Percentiles rank a stretch among this genome's conserved stretches.
Conservation (phyloP, 2,329 filamentous ascomycete genomes). For the Cryphonectria japonica region DNA sequence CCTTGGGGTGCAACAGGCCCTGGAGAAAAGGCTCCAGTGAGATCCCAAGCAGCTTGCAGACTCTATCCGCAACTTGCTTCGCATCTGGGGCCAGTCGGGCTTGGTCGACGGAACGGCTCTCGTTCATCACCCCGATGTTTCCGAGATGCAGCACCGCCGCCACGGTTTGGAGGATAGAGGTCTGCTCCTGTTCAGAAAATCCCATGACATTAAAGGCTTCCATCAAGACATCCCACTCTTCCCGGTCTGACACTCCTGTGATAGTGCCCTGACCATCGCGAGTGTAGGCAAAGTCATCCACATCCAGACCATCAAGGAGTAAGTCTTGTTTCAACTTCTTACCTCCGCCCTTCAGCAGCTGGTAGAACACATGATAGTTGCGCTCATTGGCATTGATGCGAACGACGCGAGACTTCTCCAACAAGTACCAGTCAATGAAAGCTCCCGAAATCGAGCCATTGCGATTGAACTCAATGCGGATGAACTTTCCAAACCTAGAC, state of each 20-base stretch:
- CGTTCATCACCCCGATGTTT: conserved; percentile 87
- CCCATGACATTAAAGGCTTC: conserved; percentile 96
- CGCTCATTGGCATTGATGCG: conserved; percentile 84
- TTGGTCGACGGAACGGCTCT: conserved; percentile 89
- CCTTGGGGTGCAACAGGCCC: conserved; percentile 86
- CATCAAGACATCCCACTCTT: conserved; percentile 87
- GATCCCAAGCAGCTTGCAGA: conserved; percentile 85
- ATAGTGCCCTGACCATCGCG: conserved; percentile 91
- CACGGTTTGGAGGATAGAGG: conserved; percentile 81
- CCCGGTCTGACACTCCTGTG: conserved; percentile 82
- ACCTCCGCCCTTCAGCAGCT: conserved; percentile 85
- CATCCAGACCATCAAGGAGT: conserved; percentile 72
- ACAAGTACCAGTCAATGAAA: conserved; percentile 97
- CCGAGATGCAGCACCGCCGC: conserved; percentile 92
- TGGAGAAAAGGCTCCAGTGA: conserved; percentile 83
- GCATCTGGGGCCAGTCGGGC: conserved; percentile 79
- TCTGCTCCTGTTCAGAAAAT: conserved; percentile 83
- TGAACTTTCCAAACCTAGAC: conserved; percentile 97
- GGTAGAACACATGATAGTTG: conserved; percentile 98
- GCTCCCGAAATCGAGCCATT: conserved; percentile 90
- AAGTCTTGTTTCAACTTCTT: conserved; percentile 74
- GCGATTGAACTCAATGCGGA: conserved; percentile 91
- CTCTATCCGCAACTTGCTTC: conserved; percentile 73
- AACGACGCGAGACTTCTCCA: conserved; percentile 98
- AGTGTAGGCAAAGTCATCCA: conserved; percentile 91